Conservation (phyloP, 2,329 filamentous ascomycete species). For the Pseudocercospora pini-densiflorae region DNA sequence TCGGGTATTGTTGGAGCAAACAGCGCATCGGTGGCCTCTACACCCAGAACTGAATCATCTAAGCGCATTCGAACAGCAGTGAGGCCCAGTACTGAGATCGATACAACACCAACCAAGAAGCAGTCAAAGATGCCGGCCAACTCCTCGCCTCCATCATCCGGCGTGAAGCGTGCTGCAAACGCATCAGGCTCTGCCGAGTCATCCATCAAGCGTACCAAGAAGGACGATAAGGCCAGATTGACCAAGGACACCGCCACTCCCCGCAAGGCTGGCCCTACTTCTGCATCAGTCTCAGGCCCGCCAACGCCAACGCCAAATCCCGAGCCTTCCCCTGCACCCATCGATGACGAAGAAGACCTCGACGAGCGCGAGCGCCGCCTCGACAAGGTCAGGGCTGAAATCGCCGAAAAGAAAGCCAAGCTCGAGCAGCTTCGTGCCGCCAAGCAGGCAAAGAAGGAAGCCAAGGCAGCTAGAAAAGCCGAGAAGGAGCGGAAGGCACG, state of each 20-base stretch:
- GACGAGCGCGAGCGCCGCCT: background rate
- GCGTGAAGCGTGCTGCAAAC: background rate
- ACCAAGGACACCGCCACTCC: background rate
- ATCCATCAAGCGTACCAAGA: background rate
- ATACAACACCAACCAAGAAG: background rate
- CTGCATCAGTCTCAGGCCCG: background rate
- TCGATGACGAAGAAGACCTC: background rate
- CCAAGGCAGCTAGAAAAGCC: background rate
- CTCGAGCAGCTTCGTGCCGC: background rate
- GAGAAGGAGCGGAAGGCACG: background rate
- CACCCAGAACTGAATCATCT: background rate
- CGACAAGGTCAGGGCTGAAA: background rate
- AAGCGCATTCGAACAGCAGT: background rate
- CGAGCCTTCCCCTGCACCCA: background rate
- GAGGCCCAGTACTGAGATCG: background rate
- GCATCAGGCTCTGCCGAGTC: background rate
- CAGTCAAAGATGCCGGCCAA: background rate
- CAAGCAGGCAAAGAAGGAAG: background rate
- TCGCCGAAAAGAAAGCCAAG: background rate
- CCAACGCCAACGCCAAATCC: background rate
- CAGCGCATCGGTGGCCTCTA: background rate
- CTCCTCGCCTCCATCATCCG: background rate
- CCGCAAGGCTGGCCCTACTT: background rate
- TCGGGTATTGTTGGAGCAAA: background rate
- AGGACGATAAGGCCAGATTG: background rate